phyloP scores from a whole-genome alignment of 495 filamentous ascomycete species.

The Xylaria palmicola region DNA sequence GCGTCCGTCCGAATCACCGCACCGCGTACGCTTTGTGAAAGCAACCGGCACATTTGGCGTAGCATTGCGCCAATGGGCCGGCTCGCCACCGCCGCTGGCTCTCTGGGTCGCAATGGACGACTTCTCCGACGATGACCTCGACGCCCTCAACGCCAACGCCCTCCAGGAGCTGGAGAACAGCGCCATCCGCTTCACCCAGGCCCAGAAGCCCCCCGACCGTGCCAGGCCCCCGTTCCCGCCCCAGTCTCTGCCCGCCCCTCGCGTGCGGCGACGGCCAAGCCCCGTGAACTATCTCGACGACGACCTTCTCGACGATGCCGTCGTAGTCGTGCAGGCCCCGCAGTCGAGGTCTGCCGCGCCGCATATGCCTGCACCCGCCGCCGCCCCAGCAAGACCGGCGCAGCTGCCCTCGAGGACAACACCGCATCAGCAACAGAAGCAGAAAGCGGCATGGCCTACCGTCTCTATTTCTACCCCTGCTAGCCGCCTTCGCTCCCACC shows the following conservation, averaged over 20 bases:
- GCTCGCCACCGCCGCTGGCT: constrained; percentile 23
- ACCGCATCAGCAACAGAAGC: constrained; percentile 17
- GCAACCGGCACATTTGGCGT: not conserved
- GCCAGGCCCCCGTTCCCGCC: not conserved
- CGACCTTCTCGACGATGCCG: constrained; percentile 36
- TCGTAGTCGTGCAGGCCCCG: constrained; percentile 25
- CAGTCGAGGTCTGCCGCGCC: constrained; percentile 12
- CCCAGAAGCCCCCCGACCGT: constrained; percentile 27
- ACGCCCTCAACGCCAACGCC: constrained; percentile 42
- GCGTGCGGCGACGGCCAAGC: not conserved
- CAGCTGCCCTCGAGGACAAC: constrained; percentile 19
- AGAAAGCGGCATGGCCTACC: constrained; percentile 15
- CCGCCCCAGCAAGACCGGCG: constrained; percentile 2
- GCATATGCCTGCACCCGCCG: not conserved
- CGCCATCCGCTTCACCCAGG: constrained; percentile 49
- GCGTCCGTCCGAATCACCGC: not conserved
- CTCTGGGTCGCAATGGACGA: constrained; percentile 44
- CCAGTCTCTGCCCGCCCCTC: not conserved
- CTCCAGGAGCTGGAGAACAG: constrained; percentile 49
- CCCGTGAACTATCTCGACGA: constrained; percentile 26
- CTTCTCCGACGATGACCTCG: constrained; percentile 49
- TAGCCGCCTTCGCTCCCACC: constrained; percentile 18
- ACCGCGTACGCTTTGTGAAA: not conserved
- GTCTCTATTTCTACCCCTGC: constrained; percentile 20
- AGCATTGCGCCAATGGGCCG: constrained; percentile 30